phyloP scores from a whole-genome alignment of 768 basidiomycete genomes.

The Mrakia gelida region DNA sequence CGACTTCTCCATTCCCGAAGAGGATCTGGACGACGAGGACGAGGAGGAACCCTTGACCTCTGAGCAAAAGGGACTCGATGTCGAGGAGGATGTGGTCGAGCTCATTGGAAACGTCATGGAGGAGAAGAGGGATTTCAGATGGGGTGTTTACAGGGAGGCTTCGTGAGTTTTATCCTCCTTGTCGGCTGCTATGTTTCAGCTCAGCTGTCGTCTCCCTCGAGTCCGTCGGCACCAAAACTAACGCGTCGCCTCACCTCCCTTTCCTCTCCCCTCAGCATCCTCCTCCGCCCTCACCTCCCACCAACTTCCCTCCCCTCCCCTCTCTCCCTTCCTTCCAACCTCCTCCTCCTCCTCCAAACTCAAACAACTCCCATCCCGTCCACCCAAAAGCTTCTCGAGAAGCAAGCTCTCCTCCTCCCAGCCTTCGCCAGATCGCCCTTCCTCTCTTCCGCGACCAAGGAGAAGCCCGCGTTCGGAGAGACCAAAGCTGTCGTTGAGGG shows the following conservation, averaged over 20 bases:
- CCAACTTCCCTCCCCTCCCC: slow-evolving; percentile 35
- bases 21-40: not conserved
- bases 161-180: not conserved
- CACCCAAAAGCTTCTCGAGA: slow-evolving; percentile 31
- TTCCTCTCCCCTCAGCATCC: not conserved
- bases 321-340: slow-evolving; percentile 42
- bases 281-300: slow-evolving; percentile 27
- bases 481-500: slow-evolving; percentile 48
- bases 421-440: slow-evolving; percentile 21
- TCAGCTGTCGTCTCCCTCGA: not conserved
- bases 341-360: slow-evolving; percentile 61
- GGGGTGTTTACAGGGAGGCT: slow-evolving; percentile 28
- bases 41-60: slow-evolving; percentile 8
- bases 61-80: not conserved
- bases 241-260: not conserved
- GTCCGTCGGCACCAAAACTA: not conserved
- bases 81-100: slow-evolving; percentile 28
- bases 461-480: slow-evolving; percentile 14
- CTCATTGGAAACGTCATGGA: slow-evolving; percentile 20
- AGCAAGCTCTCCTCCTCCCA: slow-evolving; percentile 21
- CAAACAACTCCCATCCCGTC: slow-evolving; percentile 24
- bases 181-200: too few relatives aligned
- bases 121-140: slow-evolving; percentile 25
- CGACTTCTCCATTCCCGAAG: slow-evolving; percentile 16
- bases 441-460: not conserved